Conservation (phyloP, 2,329 filamentous ascomycete genomes). For the Paecilomyces formosus region DNA sequence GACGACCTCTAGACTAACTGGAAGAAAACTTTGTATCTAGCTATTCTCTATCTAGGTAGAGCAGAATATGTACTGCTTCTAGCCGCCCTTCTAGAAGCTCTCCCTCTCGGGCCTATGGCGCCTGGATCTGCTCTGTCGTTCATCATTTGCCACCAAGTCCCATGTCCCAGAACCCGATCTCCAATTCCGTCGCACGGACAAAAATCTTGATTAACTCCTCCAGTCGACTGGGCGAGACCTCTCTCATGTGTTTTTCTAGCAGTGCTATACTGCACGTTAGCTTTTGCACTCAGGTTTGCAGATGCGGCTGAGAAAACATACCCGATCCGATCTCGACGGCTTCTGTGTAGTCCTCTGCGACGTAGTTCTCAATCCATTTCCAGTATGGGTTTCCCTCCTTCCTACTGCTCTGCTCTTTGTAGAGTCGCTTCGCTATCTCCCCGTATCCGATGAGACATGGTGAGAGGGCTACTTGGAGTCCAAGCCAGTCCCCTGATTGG, state of each 20-base stretch:
- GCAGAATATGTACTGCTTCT: neutral
- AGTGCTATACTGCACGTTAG: conserved; percentile 44
- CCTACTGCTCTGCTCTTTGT: conserved; percentile 52
- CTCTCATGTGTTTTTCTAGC: conserved; percentile 65
- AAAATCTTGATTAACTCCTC: conserved; percentile 82
- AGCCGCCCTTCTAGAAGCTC: neutral
- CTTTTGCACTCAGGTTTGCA: neutral
- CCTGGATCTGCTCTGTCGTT: conserved; percentile 10
- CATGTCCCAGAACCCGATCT: conserved; percentile 71
- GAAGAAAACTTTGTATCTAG: neutral
- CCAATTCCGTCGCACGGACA: conserved; percentile 74
- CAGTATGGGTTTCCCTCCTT: conserved; percentile 68
- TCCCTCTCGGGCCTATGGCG: conserved; percentile 17
- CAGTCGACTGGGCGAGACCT: conserved; percentile 65
- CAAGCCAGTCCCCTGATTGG: conserved; percentile 79
- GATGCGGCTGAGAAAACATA: conserved; percentile 31
- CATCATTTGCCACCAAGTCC: conserved; percentile 31
- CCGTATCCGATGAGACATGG: conserved; percentile 89
- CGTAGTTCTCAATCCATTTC: conserved; percentile 87
- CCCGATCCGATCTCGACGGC: conserved; percentile 65
- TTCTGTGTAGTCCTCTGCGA: conserved; percentile 67
- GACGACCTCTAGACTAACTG: neutral
- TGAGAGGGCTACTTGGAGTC: conserved; percentile 73
- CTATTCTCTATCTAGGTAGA: neutral
- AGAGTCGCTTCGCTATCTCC: conserved; percentile 65